Evolutionary conservation across 371 early-diverging fungal genomes (phyloP).

Genomic region (Parasitella parasitica): DNA sequence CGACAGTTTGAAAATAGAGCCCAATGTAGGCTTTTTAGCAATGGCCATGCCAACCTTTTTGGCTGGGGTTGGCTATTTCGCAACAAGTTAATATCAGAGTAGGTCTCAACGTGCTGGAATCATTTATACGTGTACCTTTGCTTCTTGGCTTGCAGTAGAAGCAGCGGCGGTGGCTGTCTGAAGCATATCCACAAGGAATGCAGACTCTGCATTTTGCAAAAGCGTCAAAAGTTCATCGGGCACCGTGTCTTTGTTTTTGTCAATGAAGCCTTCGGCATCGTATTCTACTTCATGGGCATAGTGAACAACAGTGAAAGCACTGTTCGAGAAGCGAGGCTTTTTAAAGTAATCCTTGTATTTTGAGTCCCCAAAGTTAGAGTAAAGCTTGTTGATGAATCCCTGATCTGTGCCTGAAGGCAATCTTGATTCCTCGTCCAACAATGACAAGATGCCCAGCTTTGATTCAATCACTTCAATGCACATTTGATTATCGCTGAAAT

Average conservation of each 20-base stretch:
- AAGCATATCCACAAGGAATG: constrained; percentile 77
- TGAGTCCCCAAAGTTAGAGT: constrained; percentile 71
- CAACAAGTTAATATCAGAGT: not conserved
- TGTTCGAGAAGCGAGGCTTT: constrained; percentile 87
- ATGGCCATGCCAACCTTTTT: constrained; percentile 48
- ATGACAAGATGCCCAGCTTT: constrained; percentile 89
- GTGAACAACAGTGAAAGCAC: constrained; percentile 84
- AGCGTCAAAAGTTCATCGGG: constrained; percentile 86
- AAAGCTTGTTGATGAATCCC: constrained; percentile 83
- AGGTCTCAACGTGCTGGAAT: not conserved
- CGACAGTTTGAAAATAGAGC: constrained; percentile 84
- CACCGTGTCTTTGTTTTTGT: constrained; percentile 98
- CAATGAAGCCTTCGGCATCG: constrained; percentile 92
- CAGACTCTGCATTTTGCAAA: constrained; percentile 67
- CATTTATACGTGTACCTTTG: constrained; percentile 2
- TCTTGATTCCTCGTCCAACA: constrained; percentile 96
- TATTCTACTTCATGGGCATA: constrained; percentile 94
- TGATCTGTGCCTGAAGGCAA: constrained; percentile 90
- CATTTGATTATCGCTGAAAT: constrained; percentile 98
- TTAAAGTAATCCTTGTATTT: constrained; percentile 76
- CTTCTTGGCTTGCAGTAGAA: constrained; percentile 41
- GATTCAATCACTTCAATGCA: constrained; percentile 99
- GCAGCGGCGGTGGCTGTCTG: constrained; percentile 55
- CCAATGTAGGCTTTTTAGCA: constrained; percentile 82
- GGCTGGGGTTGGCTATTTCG: constrained; percentile 23